phyloP scores from a whole-genome alignment of 148 eudicot genomes.

The Rheum nobile region DNA sequence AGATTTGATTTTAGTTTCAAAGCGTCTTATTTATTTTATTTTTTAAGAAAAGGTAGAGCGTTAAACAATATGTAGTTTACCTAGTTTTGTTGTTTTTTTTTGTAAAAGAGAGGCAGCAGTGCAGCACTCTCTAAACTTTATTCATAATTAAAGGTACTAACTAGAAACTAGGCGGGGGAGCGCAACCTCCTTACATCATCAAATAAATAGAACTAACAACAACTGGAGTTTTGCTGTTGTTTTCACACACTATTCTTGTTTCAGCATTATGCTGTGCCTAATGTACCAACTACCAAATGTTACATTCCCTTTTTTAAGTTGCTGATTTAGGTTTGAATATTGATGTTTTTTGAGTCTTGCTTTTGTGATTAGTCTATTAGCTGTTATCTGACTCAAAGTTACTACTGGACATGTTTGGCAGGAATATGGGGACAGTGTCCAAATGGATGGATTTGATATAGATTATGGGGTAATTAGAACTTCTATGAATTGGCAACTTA shows the following conservation, averaged over 20 bases:
- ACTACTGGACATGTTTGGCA: constrained; percentile 16
- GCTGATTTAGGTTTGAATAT: not conserved
- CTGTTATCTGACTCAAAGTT: not conserved
- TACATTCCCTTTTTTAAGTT: not conserved
- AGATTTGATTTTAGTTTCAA: not conserved
- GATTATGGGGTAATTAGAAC: constrained; percentile 75
- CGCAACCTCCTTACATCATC: no score
- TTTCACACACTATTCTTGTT: not conserved
- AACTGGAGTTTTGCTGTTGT: not conserved
- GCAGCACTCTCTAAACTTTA: no score
- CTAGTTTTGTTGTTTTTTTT: not conserved
- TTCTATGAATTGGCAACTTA: not conserved
- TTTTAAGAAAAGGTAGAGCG: not conserved
- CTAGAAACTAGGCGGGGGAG: no score
- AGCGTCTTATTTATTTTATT: not conserved
- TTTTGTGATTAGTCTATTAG: not conserved
- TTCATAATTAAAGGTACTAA: no score
- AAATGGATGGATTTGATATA: constrained; percentile 82
- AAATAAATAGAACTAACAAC: no score
- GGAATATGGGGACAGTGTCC: constrained; percentile 77
- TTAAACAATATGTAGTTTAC: not conserved
- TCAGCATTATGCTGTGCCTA: not conserved
- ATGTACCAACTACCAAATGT: not conserved
- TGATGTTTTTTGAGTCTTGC: not conserved
- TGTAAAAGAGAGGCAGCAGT: no score